Evolutionary conservation across 176 grass and related monocot species (phyloP), one percentile per base, ranked within the genome.

Genomic region (Phoenix dactylifera): DNA sequence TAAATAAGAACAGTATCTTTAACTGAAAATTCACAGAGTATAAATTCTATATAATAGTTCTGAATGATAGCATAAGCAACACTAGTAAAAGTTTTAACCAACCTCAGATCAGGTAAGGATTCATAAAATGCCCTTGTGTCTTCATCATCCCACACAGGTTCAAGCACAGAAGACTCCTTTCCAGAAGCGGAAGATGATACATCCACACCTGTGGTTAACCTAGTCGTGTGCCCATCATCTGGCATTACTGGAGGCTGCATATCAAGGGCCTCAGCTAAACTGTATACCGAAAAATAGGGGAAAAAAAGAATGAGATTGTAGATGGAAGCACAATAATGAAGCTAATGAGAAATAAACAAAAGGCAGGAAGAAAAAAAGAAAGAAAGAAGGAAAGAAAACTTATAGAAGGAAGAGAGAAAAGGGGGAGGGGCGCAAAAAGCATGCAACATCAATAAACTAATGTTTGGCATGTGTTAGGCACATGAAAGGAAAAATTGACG

Each of bases 111-210:
- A 74, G 94, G 88, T 78, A 98, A 83, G 48, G 85, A 92, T 75
- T 98, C 94, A 61, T 98, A 98, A 70, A 98, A 98, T 26, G 94
- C 65, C 59, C 79, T 92, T n/a, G 94, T 98, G 72, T 98, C 94
- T 35, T 98, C 94, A 63, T 98, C 88, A 63, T 98, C 94, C 94
- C 94, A 98, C 67, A 98, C 79, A 73, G 94, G 88, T 76, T 98
- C 94, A 70, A 86, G 60, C 28, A 69, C 60, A 63, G 94, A 76
- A 66, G 76, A 61, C 52, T 98, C 94, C 81, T 98, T 98, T 23
- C 67, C 82, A 54, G 67, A 60, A 49, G 63, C 57, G 74, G 81
- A 30, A 30, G 28, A 79, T n/a, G 76, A 67, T 16, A 63, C 76
- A 59, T 98, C 88, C 49, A 51, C 72, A 79, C 84, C 85, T 55